Base-by-base conservation (phyloP, 805 yeast genomes). In the Kazachstania psychrophila region DNA sequence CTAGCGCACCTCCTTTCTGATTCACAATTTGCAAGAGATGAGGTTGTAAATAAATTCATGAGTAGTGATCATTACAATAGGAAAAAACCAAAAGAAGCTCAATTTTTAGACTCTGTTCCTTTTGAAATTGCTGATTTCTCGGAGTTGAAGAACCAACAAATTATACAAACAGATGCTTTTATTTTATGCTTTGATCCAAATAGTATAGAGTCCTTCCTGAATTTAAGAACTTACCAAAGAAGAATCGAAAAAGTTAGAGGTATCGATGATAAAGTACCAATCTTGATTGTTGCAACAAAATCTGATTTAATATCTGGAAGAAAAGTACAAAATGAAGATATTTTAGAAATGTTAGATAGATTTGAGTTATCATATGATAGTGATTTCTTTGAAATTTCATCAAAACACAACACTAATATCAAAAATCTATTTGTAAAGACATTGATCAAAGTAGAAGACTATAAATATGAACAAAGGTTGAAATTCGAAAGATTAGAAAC, bases 121-220 rank as follows among this genome's bases (percentile, higher is more conserved):
- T 36, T 43, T 25, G 52, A 48, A 13, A 43, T 44, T 15, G 47
- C 52, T 8, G 49, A 45, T 25, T 45, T 45, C 32, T 47, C 52
- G 6, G 55, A 52, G 16, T 16, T 52, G 5, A 39, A 44, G 30
- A 39, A 36, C 12, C 31, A 48, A 19, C 61, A 56, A 38, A 42
- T 54, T 5, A 34, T 37, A 8, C 61, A 58, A 38, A 43, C 58
- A 2, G 61, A 58, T 43, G 55, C 52, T 13, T 54, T 56, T 29
- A 31, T 56, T 7, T 19, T 55, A 23, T 55, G 58, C 34, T 51
- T 45, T 34, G 57, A 52, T 34, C 37, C 49, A 3, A 46, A 51
- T 1, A 40, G 44, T 35, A 27, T 31, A 2, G 48, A 44, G 15
- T 45, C 59, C 2, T 44, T 56, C 16, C 42, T 40, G 3, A 38